Base-by-base conservation (phyloP, 371 early-diverging fungal genomes). In the Lichtheimia corymbifera region DNA sequence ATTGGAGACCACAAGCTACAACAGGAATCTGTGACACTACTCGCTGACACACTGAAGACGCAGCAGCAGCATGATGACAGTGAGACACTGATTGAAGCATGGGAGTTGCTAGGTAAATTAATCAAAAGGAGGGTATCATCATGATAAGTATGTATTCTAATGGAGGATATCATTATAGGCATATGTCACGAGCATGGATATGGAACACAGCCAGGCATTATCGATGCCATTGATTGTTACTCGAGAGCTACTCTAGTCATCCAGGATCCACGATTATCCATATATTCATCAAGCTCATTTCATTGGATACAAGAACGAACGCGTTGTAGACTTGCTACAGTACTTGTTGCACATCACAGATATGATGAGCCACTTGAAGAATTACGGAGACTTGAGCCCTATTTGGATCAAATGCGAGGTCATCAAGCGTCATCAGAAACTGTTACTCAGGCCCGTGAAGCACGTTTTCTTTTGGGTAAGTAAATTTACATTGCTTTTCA, bases 231-330 rank as follows among this genome's bases (percentile, higher is more conserved):
- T 2, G 28, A 40, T 13, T 62, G 62, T 55, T 68, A 56, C 4
- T 40, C 59, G 0, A 45, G 50, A 15, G 47, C 53, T 1, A 40
- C 53, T 18, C 5, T 53, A 7, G 22, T 53, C 35, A 35, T 1
- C 11, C 35, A 35, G 35, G 11, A 35, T 35, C 11, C 35, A 35
- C 35, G 9, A 35, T 11, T 35, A 35, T 35, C 35, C 35, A 35
- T n/a, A n/a, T n/a, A n/a, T n/a, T n/a, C 30, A 25, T 7, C 20
- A 14, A 18, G 2, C 27, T 57, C 61, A 1, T 47, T 57, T 12
- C 55, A 68, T 30, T 80, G 74, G 68, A 50, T 64, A 2, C 71
- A 76, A 49, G 58, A 66, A 50, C 58, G 70, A 22, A 70, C 74
- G 14, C 59, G 66, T 2, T 67, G 72, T 17, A 50, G 70, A 50